Conservation (phyloP, 1,284 basidiomycete species). For the Marasmius oreades region DNA sequence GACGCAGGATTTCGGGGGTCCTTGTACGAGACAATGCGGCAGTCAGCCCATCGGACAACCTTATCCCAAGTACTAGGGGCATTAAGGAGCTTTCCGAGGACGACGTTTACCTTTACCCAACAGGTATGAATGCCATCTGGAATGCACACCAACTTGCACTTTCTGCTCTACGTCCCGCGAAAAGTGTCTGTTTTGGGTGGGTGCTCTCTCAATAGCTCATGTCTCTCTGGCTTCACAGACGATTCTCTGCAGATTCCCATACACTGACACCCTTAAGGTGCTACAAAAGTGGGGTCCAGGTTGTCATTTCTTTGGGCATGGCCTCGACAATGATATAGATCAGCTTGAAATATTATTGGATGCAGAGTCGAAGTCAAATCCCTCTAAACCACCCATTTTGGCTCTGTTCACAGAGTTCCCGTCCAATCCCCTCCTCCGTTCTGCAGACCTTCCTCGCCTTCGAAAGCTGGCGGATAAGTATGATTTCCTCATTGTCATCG, state of each 20-base stretch:
- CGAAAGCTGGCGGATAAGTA: slow-evolving; percentile 84
- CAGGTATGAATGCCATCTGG: slow-evolving; percentile 95
- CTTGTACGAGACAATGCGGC: slow-evolving; percentile 56
- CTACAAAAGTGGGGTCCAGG: slow-evolving; percentile 97
- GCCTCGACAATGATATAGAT: slow-evolving; percentile 75
- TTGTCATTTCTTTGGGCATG: slow-evolving; percentile 86
- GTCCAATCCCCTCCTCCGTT: slow-evolving; percentile 90
- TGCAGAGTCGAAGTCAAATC: slow-evolving; percentile 36
- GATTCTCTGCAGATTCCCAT: slow-evolving; percentile 78
- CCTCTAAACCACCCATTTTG: slow-evolving; percentile 49
- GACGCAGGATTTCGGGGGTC: slow-evolving; percentile 87
- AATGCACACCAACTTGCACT: slow-evolving; percentile 78
- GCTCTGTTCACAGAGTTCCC: slow-evolving; percentile 89
- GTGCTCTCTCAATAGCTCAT: slow-evolving; percentile 22
- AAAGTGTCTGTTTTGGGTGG: slow-evolving; percentile 91
- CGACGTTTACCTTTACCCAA: slow-evolving; percentile 86
- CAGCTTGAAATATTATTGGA: slow-evolving; percentile 66
- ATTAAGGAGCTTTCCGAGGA: slow-evolving; percentile 67
- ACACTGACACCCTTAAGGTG: slow-evolving; percentile 96
- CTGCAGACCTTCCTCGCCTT: slow-evolving; percentile 77
- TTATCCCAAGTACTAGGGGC: slow-evolving; percentile 55
- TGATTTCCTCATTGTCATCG: slow-evolving; percentile 86
- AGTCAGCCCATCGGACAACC: too few species aligned
- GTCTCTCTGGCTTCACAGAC: slow-evolving; percentile 4
- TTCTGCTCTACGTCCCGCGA: slow-evolving; percentile 51